Conservation (phyloP, 176 grass and related monocot genomes). For the Guadua angustifolia region DNA sequence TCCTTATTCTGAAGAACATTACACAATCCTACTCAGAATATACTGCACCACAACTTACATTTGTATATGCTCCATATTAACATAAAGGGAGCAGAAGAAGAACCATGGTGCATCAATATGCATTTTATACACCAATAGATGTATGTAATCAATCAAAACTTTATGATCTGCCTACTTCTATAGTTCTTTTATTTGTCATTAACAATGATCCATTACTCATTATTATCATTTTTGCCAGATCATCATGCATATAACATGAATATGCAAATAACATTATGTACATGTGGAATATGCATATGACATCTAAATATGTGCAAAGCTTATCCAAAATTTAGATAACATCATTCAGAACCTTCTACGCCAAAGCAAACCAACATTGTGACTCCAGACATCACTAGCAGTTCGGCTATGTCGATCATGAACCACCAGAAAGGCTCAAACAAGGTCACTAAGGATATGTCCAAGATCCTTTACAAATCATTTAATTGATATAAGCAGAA, state of each 20-base stretch:
- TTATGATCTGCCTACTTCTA: neutral
- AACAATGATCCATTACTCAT: neutral
- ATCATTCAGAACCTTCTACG: constrained; percentile 7
- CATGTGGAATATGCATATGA: neutral
- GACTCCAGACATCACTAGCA: neutral
- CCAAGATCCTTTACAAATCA: neutral
- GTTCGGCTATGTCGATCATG: constrained; percentile 25
- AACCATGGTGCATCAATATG: neutral
- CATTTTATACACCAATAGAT: constrained; percentile 8
- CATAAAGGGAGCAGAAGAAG: constrained; percentile 4
- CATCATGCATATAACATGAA: neutral
- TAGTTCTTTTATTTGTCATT: constrained; percentile 13
- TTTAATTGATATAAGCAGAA: constrained; percentile 34
- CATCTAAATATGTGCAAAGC: neutral
- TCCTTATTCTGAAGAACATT: too few relatives aligned
- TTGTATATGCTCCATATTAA: constrained; percentile 27
- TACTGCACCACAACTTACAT: constrained; percentile 19
- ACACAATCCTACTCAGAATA: constrained; percentile 6
- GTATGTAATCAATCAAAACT: constrained; percentile 24
- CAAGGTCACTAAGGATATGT: neutral
- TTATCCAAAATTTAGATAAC: constrained; percentile 5
- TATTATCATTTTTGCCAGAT: constrained; percentile 5
- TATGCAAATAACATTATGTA: constrained; percentile 7
- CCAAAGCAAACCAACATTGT: constrained; percentile 23
- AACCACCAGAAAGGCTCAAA: constrained; percentile 11